Conservation (phyloP, 805 yeast genomes). For the Lipomyces chichibuensis region DNA sequence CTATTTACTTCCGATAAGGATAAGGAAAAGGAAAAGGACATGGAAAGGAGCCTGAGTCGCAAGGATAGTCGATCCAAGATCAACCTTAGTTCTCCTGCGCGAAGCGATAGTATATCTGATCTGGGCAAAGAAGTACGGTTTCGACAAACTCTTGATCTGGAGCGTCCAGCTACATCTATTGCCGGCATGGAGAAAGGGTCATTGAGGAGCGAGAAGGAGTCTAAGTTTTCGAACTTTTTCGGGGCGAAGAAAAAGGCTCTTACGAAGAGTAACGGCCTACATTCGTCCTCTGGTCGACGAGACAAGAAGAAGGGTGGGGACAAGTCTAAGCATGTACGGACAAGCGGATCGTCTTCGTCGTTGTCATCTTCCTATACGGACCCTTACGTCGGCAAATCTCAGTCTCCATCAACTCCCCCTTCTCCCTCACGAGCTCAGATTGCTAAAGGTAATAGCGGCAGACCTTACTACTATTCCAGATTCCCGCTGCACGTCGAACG, state of each 20-base stretch:
- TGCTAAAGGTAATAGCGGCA: neutral
- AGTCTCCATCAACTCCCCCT: slow-evolving; percentile 12
- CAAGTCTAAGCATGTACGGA: slow-evolving; percentile 5
- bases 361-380: slow-evolving; percentile 18
- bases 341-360: slow-evolving; percentile 23
- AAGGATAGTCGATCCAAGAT: neutral
- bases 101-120: slow-evolving; percentile 11
- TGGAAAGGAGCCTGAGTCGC: neutral
- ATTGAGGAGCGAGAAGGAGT: slow-evolving; percentile 14
- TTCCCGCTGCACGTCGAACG: slow-evolving; percentile 95
- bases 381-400: slow-evolving; percentile 10
- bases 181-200: neutral
- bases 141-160: slow-evolving; percentile 10
- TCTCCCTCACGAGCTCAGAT: slow-evolving; percentile 4
- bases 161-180: slow-evolving; percentile 6
- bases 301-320: neutral
- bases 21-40: slow-evolving; percentile 12
- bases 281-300: neutral
- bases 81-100: neutral
- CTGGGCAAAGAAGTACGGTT: neutral
- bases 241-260: slow-evolving; percentile 18
- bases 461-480: slow-evolving; percentile 46
- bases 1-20: slow-evolving; percentile 25
- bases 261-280: slow-evolving; percentile 9
- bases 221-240: slow-evolving; percentile 19